phyloP scores from a whole-genome alignment of 305 asterid genomes.

The Caryopteris hybrid region DNA sequence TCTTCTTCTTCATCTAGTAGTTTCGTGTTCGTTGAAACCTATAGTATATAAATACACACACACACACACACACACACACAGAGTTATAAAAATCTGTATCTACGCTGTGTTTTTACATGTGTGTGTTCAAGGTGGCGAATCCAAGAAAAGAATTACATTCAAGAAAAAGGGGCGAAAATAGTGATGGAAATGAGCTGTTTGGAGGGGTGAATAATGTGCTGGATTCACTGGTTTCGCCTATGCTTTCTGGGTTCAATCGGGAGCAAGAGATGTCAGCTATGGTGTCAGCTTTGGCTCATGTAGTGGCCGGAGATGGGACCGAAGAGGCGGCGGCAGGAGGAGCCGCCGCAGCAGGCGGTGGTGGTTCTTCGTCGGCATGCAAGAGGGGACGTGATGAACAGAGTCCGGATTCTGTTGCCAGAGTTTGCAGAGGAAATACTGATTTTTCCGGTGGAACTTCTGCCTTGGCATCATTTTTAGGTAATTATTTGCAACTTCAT shows the following conservation, averaged over 20 bases:
- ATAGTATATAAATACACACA: no score
- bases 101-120: slow-evolving; percentile 21
- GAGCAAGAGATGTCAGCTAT: slow-evolving; percentile 71
- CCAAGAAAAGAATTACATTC: slow-evolving; percentile 22
- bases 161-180: background rate
- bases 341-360: background rate
- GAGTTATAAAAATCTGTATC: background rate
- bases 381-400: slow-evolving; percentile 45
- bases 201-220: slow-evolving; percentile 6
- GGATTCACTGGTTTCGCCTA: slow-evolving; percentile 37
- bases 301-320: slow-evolving; percentile 50
- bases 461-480: slow-evolving; percentile 23
- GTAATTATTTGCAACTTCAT: slow-evolving; percentile 21
- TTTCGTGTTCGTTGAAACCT: background rate
- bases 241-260: slow-evolving; percentile 46
- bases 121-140: slow-evolving; percentile 61
- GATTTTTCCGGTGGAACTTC: slow-evolving; percentile 26
- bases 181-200: background rate
- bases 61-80: no score
- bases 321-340: background rate
- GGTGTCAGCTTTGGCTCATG: slow-evolving; percentile 75
- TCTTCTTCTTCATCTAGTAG: background rate
- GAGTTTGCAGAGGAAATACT: slow-evolving; percentile 20
- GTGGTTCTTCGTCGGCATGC: slow-evolving; percentile 23
- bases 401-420: slow-evolving; percentile 16